Percentiles rank a stretch among this genome's conserved stretches.
phyloP scores from a whole-genome alignment of 108 stramenopile genomes.

The Conticribra guillardii region DNA sequence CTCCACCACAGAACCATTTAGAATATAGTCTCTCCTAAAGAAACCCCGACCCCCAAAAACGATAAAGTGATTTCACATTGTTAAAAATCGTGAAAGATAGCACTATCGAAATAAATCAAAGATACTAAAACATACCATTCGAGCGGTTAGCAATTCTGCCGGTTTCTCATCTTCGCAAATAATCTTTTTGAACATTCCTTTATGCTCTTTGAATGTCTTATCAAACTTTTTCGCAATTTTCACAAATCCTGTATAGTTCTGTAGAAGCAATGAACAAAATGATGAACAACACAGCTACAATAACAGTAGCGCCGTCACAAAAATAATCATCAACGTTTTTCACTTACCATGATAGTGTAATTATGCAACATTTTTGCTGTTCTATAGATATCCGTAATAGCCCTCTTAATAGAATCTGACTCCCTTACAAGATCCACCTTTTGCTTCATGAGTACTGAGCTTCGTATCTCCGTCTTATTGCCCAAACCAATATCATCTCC shows the following conservation, averaged over 20 bases:
- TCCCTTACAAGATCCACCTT: conserved; percentile 33
- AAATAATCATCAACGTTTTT: not conserved
- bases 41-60: conserved; percentile 7
- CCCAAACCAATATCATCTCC: not conserved
- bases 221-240: conserved; percentile 95
- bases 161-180: conserved; percentile 76
- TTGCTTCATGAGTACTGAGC: not conserved
- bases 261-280: too few species aligned
- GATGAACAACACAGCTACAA: too few species aligned
- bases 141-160: conserved; percentile 51
- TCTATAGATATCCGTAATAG: conserved; percentile 78
- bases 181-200: conserved; percentile 65
- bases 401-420: conserved; percentile 79
- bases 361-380: conserved; percentile 82
- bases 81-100: conserved; percentile 1
- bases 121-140: conserved; percentile 26
- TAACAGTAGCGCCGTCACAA: too few species aligned
- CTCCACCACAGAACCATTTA: conserved; percentile 88
- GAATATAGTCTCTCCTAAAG: conserved; percentile 68
- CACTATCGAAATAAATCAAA: not conserved
- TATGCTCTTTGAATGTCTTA: conserved; percentile 70
- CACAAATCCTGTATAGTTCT: conserved; percentile 92
- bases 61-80: not conserved
- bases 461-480: not conserved
- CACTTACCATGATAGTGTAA: conserved; percentile 76